Percentiles rank a stretch among this genome's conserved stretches.
Evolutionary conservation across 345 rosid species (phyloP).

Genomic region (Boechera divaricarpa): DNA sequence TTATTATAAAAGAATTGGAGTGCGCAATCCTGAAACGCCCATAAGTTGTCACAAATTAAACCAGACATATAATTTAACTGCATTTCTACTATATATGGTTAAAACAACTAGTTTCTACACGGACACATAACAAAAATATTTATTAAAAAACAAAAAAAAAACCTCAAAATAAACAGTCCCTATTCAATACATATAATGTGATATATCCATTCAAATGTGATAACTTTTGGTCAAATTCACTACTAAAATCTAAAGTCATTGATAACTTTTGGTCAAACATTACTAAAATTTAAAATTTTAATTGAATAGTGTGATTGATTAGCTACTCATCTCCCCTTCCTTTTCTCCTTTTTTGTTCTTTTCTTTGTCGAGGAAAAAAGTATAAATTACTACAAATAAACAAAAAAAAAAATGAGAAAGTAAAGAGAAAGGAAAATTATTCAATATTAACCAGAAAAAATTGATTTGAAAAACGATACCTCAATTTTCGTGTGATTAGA

Average conservation of each 20-base stretch:
- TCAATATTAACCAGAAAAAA: background rate
- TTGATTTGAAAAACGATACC: background rate
- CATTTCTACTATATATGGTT: background rate
- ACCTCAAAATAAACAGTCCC: background rate
- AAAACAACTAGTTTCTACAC: background rate
- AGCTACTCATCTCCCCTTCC: background rate
- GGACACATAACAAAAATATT: background rate
- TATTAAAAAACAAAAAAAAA: too few relatives aligned
- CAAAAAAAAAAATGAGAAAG: conserved; percentile 9
- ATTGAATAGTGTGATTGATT: conserved; percentile 27
- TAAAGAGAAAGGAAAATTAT: background rate
- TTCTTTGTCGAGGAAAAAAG: background rate
- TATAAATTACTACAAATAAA: background rate
- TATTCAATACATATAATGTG: background rate
- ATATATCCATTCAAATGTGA: background rate
- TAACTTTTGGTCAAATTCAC: conserved; percentile 16
- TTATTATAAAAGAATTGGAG: conserved; percentile 3
- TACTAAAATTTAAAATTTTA: conserved; percentile 12
- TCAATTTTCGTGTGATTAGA: background rate
- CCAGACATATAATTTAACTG: background rate
- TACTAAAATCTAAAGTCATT: conserved; percentile 22
- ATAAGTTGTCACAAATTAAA: background rate
- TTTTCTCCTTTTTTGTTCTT: conserved; percentile 11
- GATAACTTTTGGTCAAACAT: conserved; percentile 43
- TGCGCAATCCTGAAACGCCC: background rate